Conservation (phyloP, 2,329 filamentous ascomycete species). For the Didymella segeticola region DNA sequence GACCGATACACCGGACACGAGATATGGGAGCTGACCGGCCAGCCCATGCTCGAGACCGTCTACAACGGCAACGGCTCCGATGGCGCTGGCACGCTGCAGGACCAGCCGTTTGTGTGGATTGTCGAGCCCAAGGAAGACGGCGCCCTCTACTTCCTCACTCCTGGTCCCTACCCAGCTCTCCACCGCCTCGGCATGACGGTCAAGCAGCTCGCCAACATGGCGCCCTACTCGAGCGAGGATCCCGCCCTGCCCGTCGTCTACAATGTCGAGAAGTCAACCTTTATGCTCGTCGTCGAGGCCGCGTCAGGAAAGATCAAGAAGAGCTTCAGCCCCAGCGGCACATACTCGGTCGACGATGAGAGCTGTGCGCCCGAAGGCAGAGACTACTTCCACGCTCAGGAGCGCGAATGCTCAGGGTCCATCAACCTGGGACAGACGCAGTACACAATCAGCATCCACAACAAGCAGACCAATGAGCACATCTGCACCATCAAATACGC, state of each 20-base stretch:
- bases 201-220: constrained; percentile 84
- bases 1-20: constrained; percentile 85
- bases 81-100: constrained; percentile 49
- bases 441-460: constrained; percentile 86
- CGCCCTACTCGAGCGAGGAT: constrained; percentile 77
- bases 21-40: constrained; percentile 85
- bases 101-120: constrained; percentile 92
- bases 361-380: constrained; percentile 72
- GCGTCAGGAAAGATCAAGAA: constrained; percentile 82
- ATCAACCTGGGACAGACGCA: constrained; percentile 86
- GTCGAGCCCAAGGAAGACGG: constrained; percentile 91
- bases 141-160: constrained; percentile 83
- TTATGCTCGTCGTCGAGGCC: constrained; percentile 87
- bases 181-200: constrained; percentile 75
- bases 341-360: constrained; percentile 71
- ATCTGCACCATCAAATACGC: constrained; percentile 92
- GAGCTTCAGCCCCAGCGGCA: constrained; percentile 79
- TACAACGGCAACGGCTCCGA: constrained; percentile 70
- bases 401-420: constrained; percentile 74
- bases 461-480: constrained; percentile 72
- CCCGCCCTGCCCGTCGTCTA: constrained; percentile 76
- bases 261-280: constrained; percentile 89
- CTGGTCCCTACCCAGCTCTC: constrained; percentile 66
- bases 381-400: constrained; percentile 59
- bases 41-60: constrained; percentile 88